A percentile compares a stretch with the other conserved stretches of the same genome.
phyloP scores from a whole-genome alignment of 1,284 basidiomycete genomes.

The Ustilago sp. region DNA sequence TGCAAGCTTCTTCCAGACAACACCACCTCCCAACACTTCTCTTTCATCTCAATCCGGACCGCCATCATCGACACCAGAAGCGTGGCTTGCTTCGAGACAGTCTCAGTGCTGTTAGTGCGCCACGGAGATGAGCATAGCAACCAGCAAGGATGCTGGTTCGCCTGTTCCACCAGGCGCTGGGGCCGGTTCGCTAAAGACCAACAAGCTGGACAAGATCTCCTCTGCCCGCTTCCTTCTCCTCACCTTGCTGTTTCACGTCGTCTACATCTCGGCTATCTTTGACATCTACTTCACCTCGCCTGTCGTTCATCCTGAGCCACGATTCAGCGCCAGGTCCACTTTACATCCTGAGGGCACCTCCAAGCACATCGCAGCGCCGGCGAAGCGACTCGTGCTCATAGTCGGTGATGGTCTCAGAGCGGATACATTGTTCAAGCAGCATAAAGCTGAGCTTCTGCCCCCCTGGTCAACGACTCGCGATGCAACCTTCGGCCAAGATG shows the following conservation, averaged over 20 bases:
- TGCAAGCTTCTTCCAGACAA: not conserved
- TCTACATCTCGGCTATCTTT: slow-evolving; percentile 73
- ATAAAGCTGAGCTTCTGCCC: slow-evolving; percentile 31
- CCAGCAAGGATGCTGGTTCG: slow-evolving; percentile 3
- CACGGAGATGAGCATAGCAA: slow-evolving; percentile 15
- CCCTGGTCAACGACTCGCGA: slow-evolving; percentile 42
- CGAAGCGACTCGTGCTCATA: slow-evolving; percentile 82
- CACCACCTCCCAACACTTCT: not conserved
- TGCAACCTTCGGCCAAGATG: slow-evolving; percentile 2
- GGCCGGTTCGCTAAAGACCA: slow-evolving; percentile 3
- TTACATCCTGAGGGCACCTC: slow-evolving; percentile 6
- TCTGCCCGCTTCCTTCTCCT: slow-evolving; percentile 74
- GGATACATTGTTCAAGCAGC: slow-evolving; percentile 78
- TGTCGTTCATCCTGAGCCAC: slow-evolving; percentile 65
- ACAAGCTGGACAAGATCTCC: slow-evolving; percentile 68
- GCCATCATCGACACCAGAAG: not conserved
- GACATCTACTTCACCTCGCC: slow-evolving; percentile 85
- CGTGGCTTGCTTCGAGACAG: not conserved
- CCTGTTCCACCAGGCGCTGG: not conserved
- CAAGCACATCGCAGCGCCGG: slow-evolving; percentile 70
- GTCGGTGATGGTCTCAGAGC: slow-evolving; percentile 82
- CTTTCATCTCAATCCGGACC: not conserved
- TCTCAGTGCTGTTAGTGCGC: not conserved
- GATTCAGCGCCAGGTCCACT: slow-evolving; percentile 44
- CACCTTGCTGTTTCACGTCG: slow-evolving; percentile 57